Evolutionary conservation across 2,329 filamentous ascomycete genomes (phyloP).

Genomic region (Mollisiaceae sp.): DNA sequence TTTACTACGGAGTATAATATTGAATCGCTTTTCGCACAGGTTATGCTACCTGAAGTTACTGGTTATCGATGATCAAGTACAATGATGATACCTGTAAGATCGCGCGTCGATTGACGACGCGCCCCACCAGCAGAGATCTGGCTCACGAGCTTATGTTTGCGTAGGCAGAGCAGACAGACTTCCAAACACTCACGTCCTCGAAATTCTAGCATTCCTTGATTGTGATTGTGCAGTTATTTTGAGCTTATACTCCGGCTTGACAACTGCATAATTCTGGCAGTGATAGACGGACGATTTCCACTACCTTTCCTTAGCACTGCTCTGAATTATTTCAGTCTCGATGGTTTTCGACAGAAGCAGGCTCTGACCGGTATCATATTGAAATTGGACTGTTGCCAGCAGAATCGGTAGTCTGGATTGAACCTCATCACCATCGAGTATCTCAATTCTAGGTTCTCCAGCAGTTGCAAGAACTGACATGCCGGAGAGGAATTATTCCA

Average conservation of each 20-base stretch:
- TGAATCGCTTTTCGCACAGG: not conserved
- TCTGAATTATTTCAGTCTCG: not conserved
- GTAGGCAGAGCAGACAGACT: not conserved
- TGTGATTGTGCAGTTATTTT: not conserved
- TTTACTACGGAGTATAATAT: not conserved
- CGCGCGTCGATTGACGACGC: not conserved
- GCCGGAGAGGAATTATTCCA: not conserved
- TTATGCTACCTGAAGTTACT: not conserved
- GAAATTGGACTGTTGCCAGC: not conserved
- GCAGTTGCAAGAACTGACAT: not conserved
- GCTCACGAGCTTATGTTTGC: not conserved
- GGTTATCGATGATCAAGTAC: not conserved
- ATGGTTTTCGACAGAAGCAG: not conserved
- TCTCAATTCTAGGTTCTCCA: not conserved
- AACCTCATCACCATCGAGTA: not conserved
- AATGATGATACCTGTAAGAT: not conserved
- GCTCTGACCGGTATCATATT: not conserved
- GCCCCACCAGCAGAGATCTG: not conserved
- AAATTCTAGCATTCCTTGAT: not conserved
- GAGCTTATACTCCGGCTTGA: not conserved
- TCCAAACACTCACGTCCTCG: not conserved
- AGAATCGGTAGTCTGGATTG: not conserved
- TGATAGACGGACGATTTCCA: not conserved
- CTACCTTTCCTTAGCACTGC: not conserved
- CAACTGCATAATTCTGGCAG: no score